phyloP scores from a whole-genome alignment of 1,284 basidiomycete genomes.

The Cryptococcus jaspeensis region DNA sequence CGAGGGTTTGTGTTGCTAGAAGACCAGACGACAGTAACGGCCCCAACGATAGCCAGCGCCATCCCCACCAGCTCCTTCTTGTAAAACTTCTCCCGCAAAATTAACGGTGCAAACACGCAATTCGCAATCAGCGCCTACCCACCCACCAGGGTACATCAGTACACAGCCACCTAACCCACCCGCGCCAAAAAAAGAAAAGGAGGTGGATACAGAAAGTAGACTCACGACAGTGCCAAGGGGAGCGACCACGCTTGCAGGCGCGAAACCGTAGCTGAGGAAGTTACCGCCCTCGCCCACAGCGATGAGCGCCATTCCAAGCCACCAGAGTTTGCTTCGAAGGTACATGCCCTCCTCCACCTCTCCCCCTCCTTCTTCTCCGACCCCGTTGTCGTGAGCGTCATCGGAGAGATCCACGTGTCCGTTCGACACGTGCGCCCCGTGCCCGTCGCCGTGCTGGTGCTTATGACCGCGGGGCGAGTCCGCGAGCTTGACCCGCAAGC shows the following conservation, averaged over 20 bases:
- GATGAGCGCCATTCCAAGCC: slow-evolving; percentile 85
- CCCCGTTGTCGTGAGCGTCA: background rate
- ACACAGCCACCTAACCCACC: background rate
- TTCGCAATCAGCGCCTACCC: slow-evolving; percentile 76
- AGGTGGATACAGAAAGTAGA: slow-evolving; percentile 16
- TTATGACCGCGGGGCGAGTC: background rate
- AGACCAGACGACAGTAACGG: slow-evolving; percentile 85
- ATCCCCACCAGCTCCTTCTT: slow-evolving; percentile 86
- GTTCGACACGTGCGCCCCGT: background rate
- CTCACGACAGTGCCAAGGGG: slow-evolving; percentile 82
- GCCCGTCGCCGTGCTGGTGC: background rate
- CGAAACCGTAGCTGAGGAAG: slow-evolving; percentile 83
- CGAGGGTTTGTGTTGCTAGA: slow-evolving; percentile 67
- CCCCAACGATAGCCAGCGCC: slow-evolving; percentile 73
- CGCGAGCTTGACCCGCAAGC: background rate
- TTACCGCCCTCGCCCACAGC: slow-evolving; percentile 88
- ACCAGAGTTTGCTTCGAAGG: slow-evolving; percentile 84
- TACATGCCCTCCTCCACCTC: slow-evolving; percentile 58
- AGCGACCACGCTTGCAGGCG: slow-evolving; percentile 91
- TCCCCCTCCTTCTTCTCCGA: slow-evolving; percentile 6
- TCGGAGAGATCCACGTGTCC: background rate
- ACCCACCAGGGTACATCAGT: background rate
- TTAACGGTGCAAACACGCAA: slow-evolving; percentile 86
- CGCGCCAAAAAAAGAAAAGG: too few species aligned
- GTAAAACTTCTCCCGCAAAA: slow-evolving; percentile 58